Evolutionary conservation across 2,329 filamentous ascomycete species (phyloP).

Genomic region (Colletotrichum euphorbiae): DNA sequence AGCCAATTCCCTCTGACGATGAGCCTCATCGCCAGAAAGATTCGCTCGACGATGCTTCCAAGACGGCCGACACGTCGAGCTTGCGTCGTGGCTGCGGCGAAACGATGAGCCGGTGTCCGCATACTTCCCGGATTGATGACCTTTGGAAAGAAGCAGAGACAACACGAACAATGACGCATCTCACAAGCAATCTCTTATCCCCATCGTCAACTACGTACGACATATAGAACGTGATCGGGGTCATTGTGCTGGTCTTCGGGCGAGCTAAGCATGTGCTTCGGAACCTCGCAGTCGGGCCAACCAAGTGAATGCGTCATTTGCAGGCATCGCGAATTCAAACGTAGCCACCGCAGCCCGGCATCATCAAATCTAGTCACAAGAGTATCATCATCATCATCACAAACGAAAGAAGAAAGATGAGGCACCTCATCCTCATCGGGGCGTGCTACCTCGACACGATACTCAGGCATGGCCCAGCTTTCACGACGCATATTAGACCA

Average conservation of each 20-base stretch:
- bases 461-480: constrained; percentile 62
- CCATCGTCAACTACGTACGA: background rate
- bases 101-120: constrained; percentile 17
- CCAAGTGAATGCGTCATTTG: too few relatives aligned
- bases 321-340: too few relatives aligned
- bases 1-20: too few relatives aligned
- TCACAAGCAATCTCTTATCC: background rate
- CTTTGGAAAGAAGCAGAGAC: background rate
- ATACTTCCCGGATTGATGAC: background rate
- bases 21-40: too few relatives aligned
- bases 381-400: background rate
- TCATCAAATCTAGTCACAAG: background rate
- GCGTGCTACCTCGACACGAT: constrained; percentile 80
- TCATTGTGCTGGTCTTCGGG: too few relatives aligned
- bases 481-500: constrained; percentile 31
- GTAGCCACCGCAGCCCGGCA: too few relatives aligned
- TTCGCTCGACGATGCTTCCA: too few relatives aligned
- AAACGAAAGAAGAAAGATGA: constrained; percentile 50
- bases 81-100: background rate
- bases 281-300: too few relatives aligned
- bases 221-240: too few relatives aligned
- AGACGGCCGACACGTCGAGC: too few relatives aligned
- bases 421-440: constrained; percentile 72
- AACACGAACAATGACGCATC: constrained; percentile 2
- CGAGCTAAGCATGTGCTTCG: too few relatives aligned